phyloP scores from a whole-genome alignment of 108 stramenopile species.

The Conticribra guillardii region DNA sequence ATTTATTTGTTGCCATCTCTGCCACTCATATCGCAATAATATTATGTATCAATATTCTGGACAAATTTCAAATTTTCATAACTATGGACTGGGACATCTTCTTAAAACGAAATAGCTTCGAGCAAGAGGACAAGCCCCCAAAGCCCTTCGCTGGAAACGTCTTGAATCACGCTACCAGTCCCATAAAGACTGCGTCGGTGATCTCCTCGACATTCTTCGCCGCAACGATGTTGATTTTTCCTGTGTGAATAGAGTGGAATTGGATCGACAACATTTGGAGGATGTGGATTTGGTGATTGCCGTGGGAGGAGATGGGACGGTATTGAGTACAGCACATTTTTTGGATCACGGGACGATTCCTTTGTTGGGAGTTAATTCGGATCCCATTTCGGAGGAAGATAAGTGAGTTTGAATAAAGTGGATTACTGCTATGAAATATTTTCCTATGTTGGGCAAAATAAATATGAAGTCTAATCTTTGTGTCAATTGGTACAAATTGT shows the following conservation, averaged over 20 bases:
- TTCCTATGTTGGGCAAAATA: no score
- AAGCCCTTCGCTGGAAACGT: conserved; percentile 95
- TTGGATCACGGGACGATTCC: conserved; percentile 90
- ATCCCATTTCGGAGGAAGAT: conserved; percentile 68
- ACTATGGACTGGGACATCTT: no score
- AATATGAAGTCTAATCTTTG: no score
- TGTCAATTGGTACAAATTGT: not conserved
- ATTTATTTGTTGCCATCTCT: no score
- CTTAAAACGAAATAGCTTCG: no score
- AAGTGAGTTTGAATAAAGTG: conserved; percentile 46
- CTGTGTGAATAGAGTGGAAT: conserved; percentile 92
- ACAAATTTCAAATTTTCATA: no score
- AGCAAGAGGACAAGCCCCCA: conserved; percentile 93
- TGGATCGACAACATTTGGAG: conserved; percentile 93
- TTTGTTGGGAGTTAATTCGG: conserved; percentile 82
- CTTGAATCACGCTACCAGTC: conserved; percentile 88
- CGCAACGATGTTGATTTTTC: conserved; percentile 76
- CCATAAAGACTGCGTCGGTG: conserved; percentile 89
- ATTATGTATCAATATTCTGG: no score
- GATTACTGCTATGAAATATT: no score
- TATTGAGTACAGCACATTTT: conserved; percentile 87
- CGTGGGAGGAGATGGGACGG: conserved; percentile 98
- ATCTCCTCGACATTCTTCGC: conserved; percentile 65
- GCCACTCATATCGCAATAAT: no score
- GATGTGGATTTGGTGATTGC: conserved; percentile 93